Conservation (phyloP, 2,329 filamentous ascomycete species). For the Diaporthe caulivora region DNA sequence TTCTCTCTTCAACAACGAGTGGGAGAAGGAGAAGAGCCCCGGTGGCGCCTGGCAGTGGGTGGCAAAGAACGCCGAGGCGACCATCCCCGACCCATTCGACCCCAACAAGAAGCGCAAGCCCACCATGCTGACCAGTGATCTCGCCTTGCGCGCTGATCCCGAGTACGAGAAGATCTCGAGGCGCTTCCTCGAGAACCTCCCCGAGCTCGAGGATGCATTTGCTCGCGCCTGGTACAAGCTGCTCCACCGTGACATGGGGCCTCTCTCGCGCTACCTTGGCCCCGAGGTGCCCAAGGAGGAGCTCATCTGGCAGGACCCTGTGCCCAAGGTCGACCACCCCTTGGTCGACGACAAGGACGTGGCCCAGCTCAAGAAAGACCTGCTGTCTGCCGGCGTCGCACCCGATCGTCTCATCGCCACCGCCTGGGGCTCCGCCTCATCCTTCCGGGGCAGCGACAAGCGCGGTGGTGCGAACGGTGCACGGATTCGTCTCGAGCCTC, state of each 20-base stretch:
- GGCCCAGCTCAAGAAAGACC: slow-evolving; percentile 74
- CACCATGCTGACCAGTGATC: slow-evolving; percentile 82
- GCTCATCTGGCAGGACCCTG: slow-evolving; percentile 81
- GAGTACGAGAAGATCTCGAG: slow-evolving; percentile 82
- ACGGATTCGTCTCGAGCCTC: slow-evolving; percentile 79
- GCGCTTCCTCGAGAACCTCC: slow-evolving; percentile 76
- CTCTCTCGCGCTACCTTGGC: slow-evolving; percentile 77
- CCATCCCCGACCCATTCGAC: slow-evolving; percentile 81
- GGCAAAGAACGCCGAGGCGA: slow-evolving; percentile 74
- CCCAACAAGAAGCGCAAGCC: slow-evolving; percentile 78
- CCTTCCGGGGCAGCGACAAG: slow-evolving; percentile 83
- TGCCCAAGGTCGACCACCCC: slow-evolving; percentile 70
- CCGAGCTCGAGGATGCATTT: slow-evolving; percentile 78
- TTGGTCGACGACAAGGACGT: slow-evolving; percentile 74
- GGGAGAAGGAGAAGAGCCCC: slow-evolving; percentile 81
- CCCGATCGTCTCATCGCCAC: slow-evolving; percentile 72
- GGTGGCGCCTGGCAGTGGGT: slow-evolving; percentile 83
- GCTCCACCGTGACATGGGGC: slow-evolving; percentile 83
- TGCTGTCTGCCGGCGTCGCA: slow-evolving; percentile 72
- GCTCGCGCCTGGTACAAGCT: slow-evolving; percentile 86
- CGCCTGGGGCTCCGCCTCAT: slow-evolving; percentile 78
- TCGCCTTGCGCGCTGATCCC: slow-evolving; percentile 79
- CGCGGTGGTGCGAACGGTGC: slow-evolving; percentile 85
- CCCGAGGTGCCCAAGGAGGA: slow-evolving; percentile 79
- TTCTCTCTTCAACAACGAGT: slow-evolving; percentile 83